These are phyloP conservation scores for Leishmania arabica DNA, from an alignment of 208 protist species.

Conservation along the genomic window DNA sequence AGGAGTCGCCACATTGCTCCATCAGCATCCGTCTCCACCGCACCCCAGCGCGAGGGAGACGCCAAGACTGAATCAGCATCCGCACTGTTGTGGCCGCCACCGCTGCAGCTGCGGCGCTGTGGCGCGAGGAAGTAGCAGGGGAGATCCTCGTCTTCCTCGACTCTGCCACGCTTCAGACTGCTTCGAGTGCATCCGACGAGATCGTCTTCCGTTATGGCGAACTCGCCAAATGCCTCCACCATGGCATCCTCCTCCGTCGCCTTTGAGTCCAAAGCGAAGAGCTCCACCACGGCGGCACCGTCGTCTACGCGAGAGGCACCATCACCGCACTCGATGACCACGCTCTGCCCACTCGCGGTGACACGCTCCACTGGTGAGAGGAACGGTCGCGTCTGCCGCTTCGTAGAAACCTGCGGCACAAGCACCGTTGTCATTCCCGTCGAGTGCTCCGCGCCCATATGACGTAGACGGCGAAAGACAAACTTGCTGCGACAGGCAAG, in stretches of 20 bases:
- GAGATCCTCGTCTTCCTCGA: background rate
- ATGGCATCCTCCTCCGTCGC: slow-evolving; percentile 23
- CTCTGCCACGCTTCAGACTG: slow-evolving; percentile 14
- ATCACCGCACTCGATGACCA: slow-evolving; percentile 28
- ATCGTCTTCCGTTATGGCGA: slow-evolving; percentile 27
- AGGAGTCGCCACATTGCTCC: slow-evolving; percentile 24
- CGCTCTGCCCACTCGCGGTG: slow-evolving; percentile 12
- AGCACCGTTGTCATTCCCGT: background rate
- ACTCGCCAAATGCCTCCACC: slow-evolving; percentile 27
- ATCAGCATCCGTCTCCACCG: slow-evolving; percentile 20
- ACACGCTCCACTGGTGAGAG: slow-evolving; percentile 19
- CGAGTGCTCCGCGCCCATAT: background rate
- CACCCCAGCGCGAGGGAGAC: slow-evolving; percentile 18
- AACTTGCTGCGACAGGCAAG: slow-evolving; percentile 19
- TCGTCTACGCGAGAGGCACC: background rate
- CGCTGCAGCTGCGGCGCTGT: background rate
- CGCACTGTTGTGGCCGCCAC: slow-evolving; percentile 1
- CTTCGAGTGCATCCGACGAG: background rate
- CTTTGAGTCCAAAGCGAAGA: slow-evolving; percentile 22
- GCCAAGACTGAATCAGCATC: background rate
- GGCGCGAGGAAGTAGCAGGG: slow-evolving; percentile 21
- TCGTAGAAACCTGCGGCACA: background rate
- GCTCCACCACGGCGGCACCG: background rate
- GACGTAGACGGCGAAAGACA: slow-evolving; percentile 24
- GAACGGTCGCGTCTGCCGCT: background rate